Base-by-base conservation (phyloP, 23 red algal species). In the Pyropia yezoensis region DNA sequence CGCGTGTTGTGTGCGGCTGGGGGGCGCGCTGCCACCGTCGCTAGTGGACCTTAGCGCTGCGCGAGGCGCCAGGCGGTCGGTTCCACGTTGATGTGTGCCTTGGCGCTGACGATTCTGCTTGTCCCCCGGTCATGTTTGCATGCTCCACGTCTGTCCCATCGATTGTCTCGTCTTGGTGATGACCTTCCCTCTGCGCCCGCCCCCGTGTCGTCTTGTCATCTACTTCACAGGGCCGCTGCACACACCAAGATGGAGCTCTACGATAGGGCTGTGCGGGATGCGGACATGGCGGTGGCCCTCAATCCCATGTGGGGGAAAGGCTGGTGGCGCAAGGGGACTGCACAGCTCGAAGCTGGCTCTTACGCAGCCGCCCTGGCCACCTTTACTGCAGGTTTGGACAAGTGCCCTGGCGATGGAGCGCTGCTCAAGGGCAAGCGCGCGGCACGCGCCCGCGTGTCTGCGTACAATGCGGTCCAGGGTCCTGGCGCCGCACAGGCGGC, bases 221-320 rank as follows among this genome's bases (percentile, higher is more conserved):
- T 47, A 1, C 0, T 8, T 47, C 4, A 47, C 39, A 55, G 69
- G 1, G 54, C 89, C 21, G 89, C 89, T 45, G 79, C 79, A 17
- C 77, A 80, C 62, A 76, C 82, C 30, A 95, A 87, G 70, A 57
- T 86, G 9, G 80, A 75, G 19, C 27, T 49, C 49, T 79, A 65
- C 23, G 54, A 12, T n/a, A 87, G 79, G 66, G 89, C 89, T 18
- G 61, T 54, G 17, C 47, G 63, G 27, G 89, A 95, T 54, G 89
- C 89, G 8, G 69, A 85, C 30, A 78, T 85, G 80, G 85, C 78
- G 62, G 78, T 85, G 26, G 66, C 85, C 52, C 71, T 83, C 18
- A 71, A 87, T 55, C 71, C 89, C 51, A 64, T 65, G 69, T 95
- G 89, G 89, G 61, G 78, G 67, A 95, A 95, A 73, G 84, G 84